Conservation (phyloP, 2,329 filamentous ascomycete genomes). For the Diaporthe velutina region DNA sequence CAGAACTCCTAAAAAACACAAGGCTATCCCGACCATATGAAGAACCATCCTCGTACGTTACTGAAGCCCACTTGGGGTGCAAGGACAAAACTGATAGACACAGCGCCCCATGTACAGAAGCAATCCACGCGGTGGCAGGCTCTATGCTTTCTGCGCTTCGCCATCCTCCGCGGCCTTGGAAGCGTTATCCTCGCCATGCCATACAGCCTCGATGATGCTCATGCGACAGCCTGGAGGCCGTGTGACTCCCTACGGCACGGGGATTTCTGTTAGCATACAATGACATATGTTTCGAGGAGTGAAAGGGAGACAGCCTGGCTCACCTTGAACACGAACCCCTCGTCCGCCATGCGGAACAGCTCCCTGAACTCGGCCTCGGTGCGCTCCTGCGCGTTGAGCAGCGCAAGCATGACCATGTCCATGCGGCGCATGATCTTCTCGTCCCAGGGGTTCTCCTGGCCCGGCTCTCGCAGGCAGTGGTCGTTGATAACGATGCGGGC, state of each 20-base stretch:
- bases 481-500: slow-evolving; percentile 60
- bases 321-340: slow-evolving; percentile 53
- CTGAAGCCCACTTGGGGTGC: too few relatives aligned
- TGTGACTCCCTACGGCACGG: slow-evolving; percentile 44
- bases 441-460: slow-evolving; percentile 50
- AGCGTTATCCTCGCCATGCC: slow-evolving; percentile 41
- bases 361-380: slow-evolving; percentile 56
- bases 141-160: not conserved
- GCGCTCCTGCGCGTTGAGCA: slow-evolving; percentile 59
- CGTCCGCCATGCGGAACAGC: slow-evolving; percentile 55
- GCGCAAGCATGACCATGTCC: slow-evolving; percentile 58
- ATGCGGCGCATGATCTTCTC: slow-evolving; percentile 55
- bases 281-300: too few relatives aligned
- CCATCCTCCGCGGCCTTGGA: not conserved
- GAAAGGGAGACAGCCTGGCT: slow-evolving; percentile 16
- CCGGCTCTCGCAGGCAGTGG: slow-evolving; percentile 52
- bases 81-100: not conserved
- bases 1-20: not conserved
- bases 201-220: slow-evolving; percentile 54
- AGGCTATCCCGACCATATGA: not conserved
- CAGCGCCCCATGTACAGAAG: not conserved
- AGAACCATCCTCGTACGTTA: not conserved
- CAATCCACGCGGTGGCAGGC: not conserved
- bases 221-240: slow-evolving; percentile 48
- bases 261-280: not conserved